Percentiles rank a stretch among this genome's conserved stretches.
Conservation (phyloP, 129 eudicot genomes). For the Escallonia herrerae region DNA sequence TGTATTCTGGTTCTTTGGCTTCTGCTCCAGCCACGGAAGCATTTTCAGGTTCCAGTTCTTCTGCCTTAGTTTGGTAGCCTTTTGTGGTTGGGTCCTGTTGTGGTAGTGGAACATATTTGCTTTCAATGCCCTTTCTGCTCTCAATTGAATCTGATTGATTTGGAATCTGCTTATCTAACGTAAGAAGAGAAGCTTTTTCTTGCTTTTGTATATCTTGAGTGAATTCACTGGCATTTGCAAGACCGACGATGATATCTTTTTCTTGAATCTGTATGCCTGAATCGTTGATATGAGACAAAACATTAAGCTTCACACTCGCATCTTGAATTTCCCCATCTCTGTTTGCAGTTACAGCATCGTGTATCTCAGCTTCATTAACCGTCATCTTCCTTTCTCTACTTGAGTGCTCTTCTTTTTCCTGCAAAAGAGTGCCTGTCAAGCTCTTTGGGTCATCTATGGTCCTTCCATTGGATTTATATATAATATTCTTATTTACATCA, state of each 20-base stretch:
- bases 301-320: constrained; percentile 5
- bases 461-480: constrained; percentile 1
- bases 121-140: constrained; percentile 16
- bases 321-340: constrained; percentile 3
- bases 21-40: constrained; percentile 18
- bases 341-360: constrained; percentile 16
- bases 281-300: constrained; percentile 8
- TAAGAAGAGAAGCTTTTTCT: constrained; percentile 8
- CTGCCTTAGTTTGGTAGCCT: constrained; percentile 11
- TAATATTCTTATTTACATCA: constrained; percentile 13
- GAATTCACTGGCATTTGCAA: constrained; percentile 13
- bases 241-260: constrained; percentile 11
- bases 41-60: constrained; percentile 10
- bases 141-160: constrained; percentile 15
- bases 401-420: constrained; percentile 20
- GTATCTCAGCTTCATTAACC: constrained; percentile 16
- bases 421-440: constrained; percentile 11
- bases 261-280: constrained; percentile 15
- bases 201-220: constrained; percentile 10
- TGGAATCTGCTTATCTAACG: constrained; percentile 12
- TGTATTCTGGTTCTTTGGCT: constrained; percentile 16
- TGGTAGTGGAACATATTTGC: constrained; percentile 12
- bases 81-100: constrained; percentile 16
- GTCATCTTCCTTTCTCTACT: constrained; percentile 8
- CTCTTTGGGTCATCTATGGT: constrained; percentile 9